phyloP scores from a whole-genome alignment of 805 yeast species.

The Torulaspora microellipsoides region DNA sequence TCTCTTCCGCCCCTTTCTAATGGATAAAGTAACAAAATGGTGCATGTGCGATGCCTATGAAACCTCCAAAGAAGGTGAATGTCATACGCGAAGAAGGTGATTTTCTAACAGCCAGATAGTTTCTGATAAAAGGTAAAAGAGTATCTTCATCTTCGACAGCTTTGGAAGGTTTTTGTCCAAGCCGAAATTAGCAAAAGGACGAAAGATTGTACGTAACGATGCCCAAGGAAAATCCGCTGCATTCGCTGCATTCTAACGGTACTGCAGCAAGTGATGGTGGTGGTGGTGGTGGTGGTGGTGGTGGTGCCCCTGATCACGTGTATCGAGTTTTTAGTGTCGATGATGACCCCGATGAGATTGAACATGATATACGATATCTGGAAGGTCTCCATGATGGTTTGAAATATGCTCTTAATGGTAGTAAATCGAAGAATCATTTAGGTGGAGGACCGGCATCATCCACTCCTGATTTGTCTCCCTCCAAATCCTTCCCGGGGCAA shows the following conservation, averaged over 20 bases:
- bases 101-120: no score
- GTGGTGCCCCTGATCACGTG: slow-evolving; percentile 19
- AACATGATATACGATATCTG: slow-evolving; percentile 55
- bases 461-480: slow-evolving; percentile 3
- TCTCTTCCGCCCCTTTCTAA: no score
- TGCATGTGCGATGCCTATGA: no score
- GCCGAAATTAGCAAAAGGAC: background rate
- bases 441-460: slow-evolving; percentile 1
- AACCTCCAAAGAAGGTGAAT: no score
- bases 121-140: no score
- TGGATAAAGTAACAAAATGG: no score
- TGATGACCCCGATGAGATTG: slow-evolving; percentile 72
- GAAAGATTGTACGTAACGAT: background rate
- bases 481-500: background rate
- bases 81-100: no score
- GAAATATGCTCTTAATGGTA: slow-evolving; percentile 39
- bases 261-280: slow-evolving; percentile 19
- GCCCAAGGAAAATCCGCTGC: slow-evolving; percentile 13
- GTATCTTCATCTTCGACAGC: no score
- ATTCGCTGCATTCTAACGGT: slow-evolving; percentile 20
- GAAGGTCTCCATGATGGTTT: slow-evolving; percentile 75
- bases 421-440: slow-evolving; percentile 6
- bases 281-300: slow-evolving; percentile 12
- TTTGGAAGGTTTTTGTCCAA: no score
- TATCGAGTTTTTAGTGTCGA: slow-evolving; percentile 66